Evolutionary conservation across 129 eudicot genomes (phyloP), one percentile per base, ranked within the genome.

Genomic region (Centaurea solstitialis): DNA sequence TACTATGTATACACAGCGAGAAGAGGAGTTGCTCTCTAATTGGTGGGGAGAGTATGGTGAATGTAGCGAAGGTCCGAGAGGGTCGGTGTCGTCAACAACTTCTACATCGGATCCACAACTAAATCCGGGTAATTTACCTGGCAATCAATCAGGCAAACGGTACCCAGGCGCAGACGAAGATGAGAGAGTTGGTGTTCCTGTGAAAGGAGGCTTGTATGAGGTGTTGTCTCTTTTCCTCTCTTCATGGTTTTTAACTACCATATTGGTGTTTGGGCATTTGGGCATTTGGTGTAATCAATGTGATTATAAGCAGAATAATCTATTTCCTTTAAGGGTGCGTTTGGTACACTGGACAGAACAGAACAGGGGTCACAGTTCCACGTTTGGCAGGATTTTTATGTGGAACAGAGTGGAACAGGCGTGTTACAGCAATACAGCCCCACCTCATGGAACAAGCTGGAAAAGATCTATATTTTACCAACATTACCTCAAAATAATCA

Each of bases 11-110:
- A 53, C 91, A 91, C 91, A 91, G 99, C 84, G 93, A 77, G 99
- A 96, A 87, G 99, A 96, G 33, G 98, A 96, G 59, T 84, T 96
- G 82, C 94, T 96, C 39, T 91, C 97, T 62, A 78, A 80, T 79
- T 96, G 99, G 99, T 96, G 99, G 99, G 83, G 86, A 80, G 99
- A 96, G 87, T 96, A 91, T 75, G 99, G 97, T 41, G 98, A 96
- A 79, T 96, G 99, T 45, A 96, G 98, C 77, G 95, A 80, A 72
- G 99, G 99, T 71, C 99, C 99, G n/a, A 86, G 62, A 33, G 97
- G 85, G 79, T 81, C 87, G 57, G 81, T 86, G 65, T 73, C 86
- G 68, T 79, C 87, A 24, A 75, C 87, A 24, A 75, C 35, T 69
- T 61, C 91, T 59, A 79, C 76, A 76, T 73, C 79, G 70, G 87